Evolutionary conservation across 1,284 basidiomycete species (phyloP).

Genomic region (Moesziomyces globuligerus): DNA sequence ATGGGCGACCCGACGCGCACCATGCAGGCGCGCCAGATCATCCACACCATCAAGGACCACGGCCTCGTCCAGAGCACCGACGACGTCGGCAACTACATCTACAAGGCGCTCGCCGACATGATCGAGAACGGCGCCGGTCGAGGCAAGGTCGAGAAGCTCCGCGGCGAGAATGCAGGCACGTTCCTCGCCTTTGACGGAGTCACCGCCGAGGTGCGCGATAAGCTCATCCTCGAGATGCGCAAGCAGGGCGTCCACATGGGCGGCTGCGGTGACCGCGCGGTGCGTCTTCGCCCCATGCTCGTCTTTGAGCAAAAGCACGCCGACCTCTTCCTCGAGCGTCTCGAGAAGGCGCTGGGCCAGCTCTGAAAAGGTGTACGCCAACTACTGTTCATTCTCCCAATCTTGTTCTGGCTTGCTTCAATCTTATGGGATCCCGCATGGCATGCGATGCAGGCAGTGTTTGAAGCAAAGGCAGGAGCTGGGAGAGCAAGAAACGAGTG

Average conservation of each 20-base stretch:
- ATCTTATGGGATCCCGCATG: not conserved
- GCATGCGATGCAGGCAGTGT: too few relatives aligned
- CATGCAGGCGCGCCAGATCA: slow-evolving; percentile 71
- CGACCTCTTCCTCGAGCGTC: slow-evolving; percentile 68
- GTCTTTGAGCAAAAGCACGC: slow-evolving; percentile 70
- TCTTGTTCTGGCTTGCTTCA: not conserved
- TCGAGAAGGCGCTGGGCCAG: slow-evolving; percentile 54
- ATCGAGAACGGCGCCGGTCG: slow-evolving; percentile 39
- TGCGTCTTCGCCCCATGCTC: slow-evolving; percentile 71
- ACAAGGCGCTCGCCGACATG: slow-evolving; percentile 63
- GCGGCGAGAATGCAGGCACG: slow-evolving; percentile 71
- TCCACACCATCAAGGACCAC: slow-evolving; percentile 69
- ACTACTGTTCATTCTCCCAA: not conserved
- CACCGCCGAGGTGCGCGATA: slow-evolving; percentile 68
- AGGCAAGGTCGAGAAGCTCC: slow-evolving; percentile 67
- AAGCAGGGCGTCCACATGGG: slow-evolving; percentile 69
- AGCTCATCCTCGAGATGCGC: slow-evolving; percentile 69
- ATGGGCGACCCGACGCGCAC: slow-evolving; percentile 71
- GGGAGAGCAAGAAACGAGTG: not conserved
- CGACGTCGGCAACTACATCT: slow-evolving; percentile 67
- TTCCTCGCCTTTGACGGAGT: slow-evolving; percentile 71
- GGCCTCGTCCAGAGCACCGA: slow-evolving; percentile 68
- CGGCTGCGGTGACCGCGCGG: slow-evolving; percentile 68
- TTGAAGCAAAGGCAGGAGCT: too few relatives aligned
- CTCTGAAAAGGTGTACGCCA: too few relatives aligned